Conservation (phyloP, 495 filamentous ascomycete species). For the Xylaria sp. region DNA sequence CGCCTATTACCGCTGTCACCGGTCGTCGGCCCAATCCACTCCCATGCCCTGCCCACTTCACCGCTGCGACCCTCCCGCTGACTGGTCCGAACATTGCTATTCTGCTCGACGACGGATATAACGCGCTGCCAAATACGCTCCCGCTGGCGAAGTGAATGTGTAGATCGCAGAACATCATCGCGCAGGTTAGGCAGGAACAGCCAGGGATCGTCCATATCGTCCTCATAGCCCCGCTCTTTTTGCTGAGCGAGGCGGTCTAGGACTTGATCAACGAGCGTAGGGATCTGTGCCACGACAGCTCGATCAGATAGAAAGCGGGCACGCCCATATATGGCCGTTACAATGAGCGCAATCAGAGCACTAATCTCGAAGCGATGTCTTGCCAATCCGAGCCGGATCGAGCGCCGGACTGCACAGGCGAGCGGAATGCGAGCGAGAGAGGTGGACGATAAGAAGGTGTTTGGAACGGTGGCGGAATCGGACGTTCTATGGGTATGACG, state of each 20-base stretch:
- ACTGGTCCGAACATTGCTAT: slow-evolving; percentile 87
- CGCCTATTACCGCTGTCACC: slow-evolving; percentile 54
- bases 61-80: slow-evolving; percentile 83
- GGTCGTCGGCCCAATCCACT: slow-evolving; percentile 82
- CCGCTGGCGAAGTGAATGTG: slow-evolving; percentile 75
- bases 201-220: slow-evolving; percentile 74
- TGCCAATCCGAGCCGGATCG: slow-evolving; percentile 89
- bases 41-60: slow-evolving; percentile 90
- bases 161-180: slow-evolving; percentile 86
- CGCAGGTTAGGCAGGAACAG: slow-evolving; percentile 87
- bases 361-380: slow-evolving; percentile 94
- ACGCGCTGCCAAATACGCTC: slow-evolving; percentile 84
- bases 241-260: slow-evolving; percentile 83
- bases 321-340: slow-evolving; percentile 62
- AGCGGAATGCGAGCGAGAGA: slow-evolving; percentile 90
- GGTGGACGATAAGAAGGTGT: slow-evolving; percentile 65
- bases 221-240: slow-evolving; percentile 71
- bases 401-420: slow-evolving; percentile 85
- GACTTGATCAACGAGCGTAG: slow-evolving; percentile 78
- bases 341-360: slow-evolving; percentile 63
- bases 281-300: slow-evolving; percentile 72
- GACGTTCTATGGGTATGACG: slow-evolving; percentile 71
- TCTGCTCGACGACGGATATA: slow-evolving; percentile 82
- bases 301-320: slow-evolving; percentile 61
- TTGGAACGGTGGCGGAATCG: slow-evolving; percentile 64